Evolutionary conservation across 1,284 basidiomycete species (phyloP).

Genomic region (Prillingera fragicola): DNA sequence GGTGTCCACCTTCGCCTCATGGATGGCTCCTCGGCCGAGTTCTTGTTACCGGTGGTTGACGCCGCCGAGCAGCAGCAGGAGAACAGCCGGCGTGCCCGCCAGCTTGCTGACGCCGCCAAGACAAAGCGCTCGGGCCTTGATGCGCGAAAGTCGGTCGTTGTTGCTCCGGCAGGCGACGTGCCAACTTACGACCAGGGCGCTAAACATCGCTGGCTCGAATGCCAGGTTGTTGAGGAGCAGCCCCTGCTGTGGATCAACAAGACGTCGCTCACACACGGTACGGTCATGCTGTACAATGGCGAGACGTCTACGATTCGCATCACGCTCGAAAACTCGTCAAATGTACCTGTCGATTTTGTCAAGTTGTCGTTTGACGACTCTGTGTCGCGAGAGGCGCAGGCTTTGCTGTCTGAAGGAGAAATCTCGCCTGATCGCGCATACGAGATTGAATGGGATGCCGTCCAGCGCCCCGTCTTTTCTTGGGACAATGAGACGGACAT

Average conservation of each 20-base stretch:
- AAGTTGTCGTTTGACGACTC: slow-evolving; percentile 83
- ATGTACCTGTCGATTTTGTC: slow-evolving; percentile 75
- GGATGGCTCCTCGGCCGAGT: slow-evolving; percentile 66
- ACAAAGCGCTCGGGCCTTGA: slow-evolving; percentile 35
- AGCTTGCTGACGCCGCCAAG: slow-evolving; percentile 51
- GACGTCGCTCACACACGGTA: slow-evolving; percentile 81
- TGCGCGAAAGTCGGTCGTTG: slow-evolving; percentile 18
- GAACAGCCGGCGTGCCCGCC: slow-evolving; percentile 49
- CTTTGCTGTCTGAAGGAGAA: slow-evolving; percentile 69
- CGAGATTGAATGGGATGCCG: slow-evolving; percentile 78
- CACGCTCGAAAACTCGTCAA: slow-evolving; percentile 80
- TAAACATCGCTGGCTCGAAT: slow-evolving; percentile 35
- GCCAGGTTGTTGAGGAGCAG: slow-evolving; percentile 69
- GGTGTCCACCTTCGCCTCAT: slow-evolving; percentile 73
- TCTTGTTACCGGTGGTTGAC: slow-evolving; percentile 68
- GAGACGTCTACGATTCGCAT: slow-evolving; percentile 79
- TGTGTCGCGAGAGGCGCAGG: slow-evolving; percentile 67
- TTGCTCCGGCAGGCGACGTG: neutral
- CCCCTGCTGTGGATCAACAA: slow-evolving; percentile 77
- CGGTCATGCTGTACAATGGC: slow-evolving; percentile 88
- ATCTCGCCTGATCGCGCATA: slow-evolving; percentile 78
- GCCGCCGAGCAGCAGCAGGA: slow-evolving; percentile 58
- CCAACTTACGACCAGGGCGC: neutral
- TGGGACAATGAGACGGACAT: slow-evolving; percentile 56
- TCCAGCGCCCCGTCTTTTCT: slow-evolving; percentile 71